Base-by-base conservation (phyloP, 176 grass and related monocot genomes). In the Eremochloa ophiuroides region DNA sequence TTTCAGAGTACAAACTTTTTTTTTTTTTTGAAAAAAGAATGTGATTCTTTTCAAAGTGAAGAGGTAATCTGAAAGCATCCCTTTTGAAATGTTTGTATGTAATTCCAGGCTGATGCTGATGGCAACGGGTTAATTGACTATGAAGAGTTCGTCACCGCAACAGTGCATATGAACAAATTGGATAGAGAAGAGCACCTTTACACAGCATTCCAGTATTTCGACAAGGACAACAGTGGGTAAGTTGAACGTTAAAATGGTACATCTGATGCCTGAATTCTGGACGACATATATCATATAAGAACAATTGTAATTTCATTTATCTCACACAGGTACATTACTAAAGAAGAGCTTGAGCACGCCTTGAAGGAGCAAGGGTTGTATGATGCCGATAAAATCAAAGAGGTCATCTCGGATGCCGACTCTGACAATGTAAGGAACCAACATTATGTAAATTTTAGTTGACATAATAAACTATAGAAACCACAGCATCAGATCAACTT, bases 41-140 rank as follows among this genome's bases (percentile, higher is more conserved):
- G 5, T 11, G 12, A 3, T 16, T 83, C 43, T 1, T 9, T 71
- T 65, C 43, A 8, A 8, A 22, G 38, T 51, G 13, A 67, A 0
- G 14, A 55, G 0, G 23, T 7, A 0, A 48, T 61, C 65, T 53
- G 8, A 62, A 27, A 71, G 3, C 5, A 20, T 18, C 25, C 8
- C 1, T 48, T 40, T n/a, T 1, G 33, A 8, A 43, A 69, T 1
- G 8, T 14, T 74, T 70, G 27, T 30, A 33, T 30, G 9, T 20
- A 12, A 16, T 85, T 74, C 47, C 62, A 94, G 93, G 89, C 93
- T 26, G 93, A 94, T 83, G 89, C 89, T 20, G 89, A 94, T 17
- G 93, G 93, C 42, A 94, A 94, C 63, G 93, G 93, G 27, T 63
- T 89, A 56, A 92, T 94, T 27, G 89, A 94, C 77, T 94, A 92